A percentile compares a stretch with the other conserved stretches of the same genome.
Evolutionary conservation across 1,284 basidiomycete species (phyloP).

Genomic region (Apiotrichum domesticum): DNA sequence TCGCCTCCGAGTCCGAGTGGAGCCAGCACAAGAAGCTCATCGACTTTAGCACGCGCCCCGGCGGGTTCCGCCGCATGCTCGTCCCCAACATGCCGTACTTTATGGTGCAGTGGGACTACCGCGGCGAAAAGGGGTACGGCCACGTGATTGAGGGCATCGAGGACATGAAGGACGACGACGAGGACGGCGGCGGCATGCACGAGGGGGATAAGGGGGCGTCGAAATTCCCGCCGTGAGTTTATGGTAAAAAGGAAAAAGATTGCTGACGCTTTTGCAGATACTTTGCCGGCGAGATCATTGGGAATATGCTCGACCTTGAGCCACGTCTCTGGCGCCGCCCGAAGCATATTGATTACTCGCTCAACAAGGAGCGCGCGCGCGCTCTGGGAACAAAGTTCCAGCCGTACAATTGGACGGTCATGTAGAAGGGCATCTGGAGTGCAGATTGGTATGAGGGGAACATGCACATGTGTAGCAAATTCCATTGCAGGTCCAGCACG

Average conservation of each 20-base stretch:
- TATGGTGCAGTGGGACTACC: constrained; percentile 96
- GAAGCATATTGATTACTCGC: constrained; percentile 61
- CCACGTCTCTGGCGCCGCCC: constrained; percentile 82
- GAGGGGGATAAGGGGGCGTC: constrained; percentile 83
- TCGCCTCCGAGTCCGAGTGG: constrained; percentile 90
- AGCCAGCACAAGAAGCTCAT: constrained; percentile 95
- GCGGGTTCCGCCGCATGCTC: constrained; percentile 85
- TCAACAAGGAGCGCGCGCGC: constrained; percentile 64
- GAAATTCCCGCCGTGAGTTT: constrained; percentile 72
- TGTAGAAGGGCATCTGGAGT: background rate
- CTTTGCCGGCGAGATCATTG: constrained; percentile 92
- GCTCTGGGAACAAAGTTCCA: constrained; percentile 47
- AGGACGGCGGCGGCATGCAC: constrained; percentile 58
- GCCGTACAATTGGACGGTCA: constrained; percentile 46
- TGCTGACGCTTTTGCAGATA: constrained; percentile 53
- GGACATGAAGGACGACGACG: constrained; percentile 60
- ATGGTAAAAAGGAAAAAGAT: background rate
- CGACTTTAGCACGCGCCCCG: constrained; percentile 78
- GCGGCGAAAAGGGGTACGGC: constrained; percentile 92
- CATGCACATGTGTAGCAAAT: no score
- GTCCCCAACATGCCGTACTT: constrained; percentile 97
- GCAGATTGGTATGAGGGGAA: no score
- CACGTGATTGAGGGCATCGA: constrained; percentile 89
- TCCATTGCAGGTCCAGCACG: no score
- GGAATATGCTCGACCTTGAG: constrained; percentile 81